Percentiles rank a stretch among this genome's conserved stretches.
Evolutionary conservation across 768 basidiomycete genomes (phyloP).

Genomic region (Sarcodon aspratus): DNA sequence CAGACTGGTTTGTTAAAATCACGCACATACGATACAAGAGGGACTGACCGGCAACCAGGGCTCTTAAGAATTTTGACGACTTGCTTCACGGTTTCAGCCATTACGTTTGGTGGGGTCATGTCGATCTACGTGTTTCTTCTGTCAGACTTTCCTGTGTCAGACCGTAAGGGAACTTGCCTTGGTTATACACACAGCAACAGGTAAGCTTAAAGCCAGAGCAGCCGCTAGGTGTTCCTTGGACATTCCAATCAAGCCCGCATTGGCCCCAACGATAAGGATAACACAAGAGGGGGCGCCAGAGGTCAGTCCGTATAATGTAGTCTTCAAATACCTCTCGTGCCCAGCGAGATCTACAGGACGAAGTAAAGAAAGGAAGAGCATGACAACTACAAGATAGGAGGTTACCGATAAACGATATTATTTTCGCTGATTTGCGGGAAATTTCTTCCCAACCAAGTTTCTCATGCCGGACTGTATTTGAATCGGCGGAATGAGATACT

Average conservation of each 20-base stretch:
- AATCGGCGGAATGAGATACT: constrained; percentile 39
- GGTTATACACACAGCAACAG: constrained; percentile 88
- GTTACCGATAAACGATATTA: constrained; percentile 83
- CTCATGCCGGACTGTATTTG: constrained; percentile 64
- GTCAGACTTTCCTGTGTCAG: neutral
- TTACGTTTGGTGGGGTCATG: constrained; percentile 90
- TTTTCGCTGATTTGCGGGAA: constrained; percentile 77
- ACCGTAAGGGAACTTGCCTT: constrained; percentile 43
- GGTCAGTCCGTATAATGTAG: constrained; percentile 89
- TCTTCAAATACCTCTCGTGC: constrained; percentile 87
- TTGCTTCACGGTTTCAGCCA: constrained; percentile 87
- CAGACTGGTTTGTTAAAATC: neutral
- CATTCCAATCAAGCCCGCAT: constrained; percentile 88
- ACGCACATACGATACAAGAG: neutral
- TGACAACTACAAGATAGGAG: neutral
- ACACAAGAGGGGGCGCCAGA: constrained; percentile 90
- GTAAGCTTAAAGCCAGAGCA: constrained; percentile 85
- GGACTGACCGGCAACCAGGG: constrained; percentile 76
- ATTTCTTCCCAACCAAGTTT: constrained; percentile 96
- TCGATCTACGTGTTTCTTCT: constrained; percentile 49
- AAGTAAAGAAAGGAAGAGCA: neutral
- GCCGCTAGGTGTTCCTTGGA: constrained; percentile 96
- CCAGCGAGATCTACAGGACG: constrained; percentile 71
- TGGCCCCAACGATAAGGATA: constrained; percentile 89
- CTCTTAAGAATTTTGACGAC: constrained; percentile 85